Evolutionary conservation across 345 rosid genomes (phyloP), one percentile per base, ranked within the genome.

Genomic region (Odontarrhena argentea): DNA sequence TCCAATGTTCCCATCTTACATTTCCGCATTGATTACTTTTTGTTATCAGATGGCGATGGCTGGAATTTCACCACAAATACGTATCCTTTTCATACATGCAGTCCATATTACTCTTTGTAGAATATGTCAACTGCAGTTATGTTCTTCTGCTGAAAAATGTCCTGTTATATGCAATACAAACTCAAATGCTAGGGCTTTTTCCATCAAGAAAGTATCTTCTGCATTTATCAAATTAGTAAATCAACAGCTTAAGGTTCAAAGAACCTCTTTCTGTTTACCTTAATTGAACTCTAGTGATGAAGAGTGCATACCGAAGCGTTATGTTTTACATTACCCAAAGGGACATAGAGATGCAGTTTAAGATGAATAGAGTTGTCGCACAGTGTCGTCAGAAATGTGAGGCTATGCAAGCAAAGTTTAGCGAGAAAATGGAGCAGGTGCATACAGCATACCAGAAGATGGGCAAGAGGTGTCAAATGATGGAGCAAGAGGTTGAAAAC

Each of bases 351-450:
- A 87, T 88, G 97, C 96, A 94, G 71, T 91, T 60, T 80, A 91
- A 84, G 85, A 84, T 87, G 96, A 87, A 82, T 72, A 85, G 85
- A 80, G 70, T 91, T 67, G 86, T 83, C 1, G 85, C 85, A 45
- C 97, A 91, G 71, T 94, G 81, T 55, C 78, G 88, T 56, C 99
- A 94, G 81, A 91, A 94, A 84, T 93, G 89, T 43, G 97, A 90
- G 79, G 67, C 77, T 63, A 84, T 88, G 91, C 97, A 94, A 73
- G 95, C 86, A 78, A 91, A 88, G 75, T 94, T 80, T 76, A 75
- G 85, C 11, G 99, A 94, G 75, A 94, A 94, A 76, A 71, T 91
- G 77, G 96, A 88, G 84, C 97, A 88, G 81, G 81, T 86, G 52
- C 92, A 83, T 74, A 74, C 91, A 52, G 99, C 97, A 12, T 88